Evolutionary conservation across 2,329 filamentous ascomycete genomes (phyloP), one percentile per base, ranked within the genome.

Genomic region (Botrytis galanthina): DNA sequence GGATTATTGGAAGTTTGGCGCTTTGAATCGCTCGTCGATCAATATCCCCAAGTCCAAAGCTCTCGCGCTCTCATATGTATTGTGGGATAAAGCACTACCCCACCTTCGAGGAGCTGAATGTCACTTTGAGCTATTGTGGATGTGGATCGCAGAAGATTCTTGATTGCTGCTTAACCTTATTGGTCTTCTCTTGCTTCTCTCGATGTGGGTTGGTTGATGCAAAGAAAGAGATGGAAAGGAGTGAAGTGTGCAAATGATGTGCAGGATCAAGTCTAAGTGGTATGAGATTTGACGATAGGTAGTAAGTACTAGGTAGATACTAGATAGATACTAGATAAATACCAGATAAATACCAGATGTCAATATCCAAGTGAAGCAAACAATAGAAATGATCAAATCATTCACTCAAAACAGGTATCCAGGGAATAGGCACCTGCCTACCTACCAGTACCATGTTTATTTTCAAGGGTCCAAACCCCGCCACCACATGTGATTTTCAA

Each of bases 81-180:
- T 35, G 62, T 64, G 44, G 44, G 44, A 46, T 46, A 22, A 20
- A 46, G 16, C 22, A 66, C 42, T 20, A 66, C 29, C 46, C 64
- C 64, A 67, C 64, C 64, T 54, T 54, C 8, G 37, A 63, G 61
- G 61, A 44, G 61, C 37, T 63, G 60, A 63, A 42, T 63, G 60
- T 18, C n/a, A 18, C 51, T 29, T 29, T 29, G 4, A 57, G 51
- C 37, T 29, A 20, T 42, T 42, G 60, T 29, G 59, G 35, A 37
- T 61, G 48, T 57, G 51, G n/a, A 57, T 57, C 14, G 51, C 39
- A 29, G 39, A 63, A 63, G 37, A 4, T 63, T 63, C 61, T 63
- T 26, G 26, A 44, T 29, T 44, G 16, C 44, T 44, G 29, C 39
- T 9, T 42, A 62, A 26, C 20, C 12, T 14, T 14, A n/a, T 61